Conservation (phyloP, 1,139 yeast genomes). For the Pichia sorboxylosa region DNA sequence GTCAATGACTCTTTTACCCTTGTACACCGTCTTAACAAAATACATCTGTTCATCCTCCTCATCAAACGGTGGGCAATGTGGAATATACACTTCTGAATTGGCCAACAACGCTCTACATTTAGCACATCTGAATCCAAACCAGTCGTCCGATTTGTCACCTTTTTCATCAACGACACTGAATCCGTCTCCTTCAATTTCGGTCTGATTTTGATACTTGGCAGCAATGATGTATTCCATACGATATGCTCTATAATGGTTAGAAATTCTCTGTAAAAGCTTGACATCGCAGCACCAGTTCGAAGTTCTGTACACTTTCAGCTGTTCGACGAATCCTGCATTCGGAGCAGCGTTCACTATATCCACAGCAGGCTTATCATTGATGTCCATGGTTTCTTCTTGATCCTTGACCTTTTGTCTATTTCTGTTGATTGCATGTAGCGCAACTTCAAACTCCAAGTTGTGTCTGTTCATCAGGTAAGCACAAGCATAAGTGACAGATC, state of each 20-base stretch:
- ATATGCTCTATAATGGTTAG: slow-evolving; percentile 14
- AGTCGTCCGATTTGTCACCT: slow-evolving; percentile 9
- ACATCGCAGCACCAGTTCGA: slow-evolving; percentile 22
- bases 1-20: slow-evolving; percentile 45
- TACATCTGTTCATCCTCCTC: slow-evolving; percentile 49
- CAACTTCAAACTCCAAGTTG: slow-evolving; percentile 44
- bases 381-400: slow-evolving; percentile 34
- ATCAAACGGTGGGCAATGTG: slow-evolving; percentile 46
- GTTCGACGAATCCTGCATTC: slow-evolving; percentile 67
- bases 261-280: slow-evolving; percentile 11
- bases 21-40: slow-evolving; percentile 50
- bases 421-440: slow-evolving; percentile 61
- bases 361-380: too few relatives aligned
- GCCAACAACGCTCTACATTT: slow-evolving; percentile 56
- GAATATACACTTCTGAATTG: slow-evolving; percentile 34
- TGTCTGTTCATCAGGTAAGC: slow-evolving; percentile 76
- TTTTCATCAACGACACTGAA: slow-evolving; percentile 14
- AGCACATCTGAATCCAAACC: slow-evolving; percentile 42
- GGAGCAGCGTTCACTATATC: too few relatives aligned
- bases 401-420: slow-evolving; percentile 39
- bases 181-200: slow-evolving; percentile 19
- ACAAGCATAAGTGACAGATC: slow-evolving; percentile 61
- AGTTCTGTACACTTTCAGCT: slow-evolving; percentile 49
- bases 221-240: slow-evolving; percentile 11
- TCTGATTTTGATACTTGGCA: slow-evolving; percentile 1